Base-by-base conservation (phyloP, 2,329 filamentous ascomycete species). In the Ceratocystis albifundus region DNA sequence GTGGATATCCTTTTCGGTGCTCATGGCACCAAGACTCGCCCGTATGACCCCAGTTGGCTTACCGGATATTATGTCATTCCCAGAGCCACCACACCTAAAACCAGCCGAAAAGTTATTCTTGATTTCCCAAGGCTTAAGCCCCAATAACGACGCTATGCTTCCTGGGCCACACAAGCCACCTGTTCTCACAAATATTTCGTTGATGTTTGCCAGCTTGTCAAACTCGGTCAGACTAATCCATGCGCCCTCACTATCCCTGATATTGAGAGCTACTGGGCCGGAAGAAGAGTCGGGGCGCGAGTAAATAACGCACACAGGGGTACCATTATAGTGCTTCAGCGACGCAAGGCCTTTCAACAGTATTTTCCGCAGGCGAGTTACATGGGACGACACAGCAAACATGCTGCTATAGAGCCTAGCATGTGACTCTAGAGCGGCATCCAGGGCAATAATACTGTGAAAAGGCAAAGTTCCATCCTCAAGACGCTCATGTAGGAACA, bases 111-210 rank as follows among this genome's bases (percentile, higher is more conserved):
- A 96, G 73, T 96, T 96, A 67, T 82, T 82, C 70, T 81, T 87
- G 81, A 96, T 87, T 72, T 97, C 91, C 83, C 87, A 88, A 0
- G 90, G 85, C 61, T 86, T 82, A 64, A 96, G 80, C 1, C 79
- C 78, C n/a, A 97, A 80, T 22, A 85, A 84, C 1, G 81, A 80
- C 15, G 91, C 88, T 67, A 96, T 83, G 1, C 91, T 91, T 8
- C 92, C 94, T 0, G 94, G 93, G 71, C 96, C 96, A 76, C 94
- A 99, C 0, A 96, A 79, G 0, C 90, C 88, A 4, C 94, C 94
- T 0, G 90, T 96, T 46, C 94, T 84, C 20, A 97, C 77, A 71
- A 96, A 90, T 53, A 97, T 88, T 62, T 84, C 83, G 70, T 88
- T 89, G 22, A 96, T 78, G 1, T 83, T 81, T 5, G 91, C 88